Evolutionary conservation across 75 land plant species (phyloP), one percentile per base, ranked within the genome.

Genomic region (Picea sitchensis): DNA sequence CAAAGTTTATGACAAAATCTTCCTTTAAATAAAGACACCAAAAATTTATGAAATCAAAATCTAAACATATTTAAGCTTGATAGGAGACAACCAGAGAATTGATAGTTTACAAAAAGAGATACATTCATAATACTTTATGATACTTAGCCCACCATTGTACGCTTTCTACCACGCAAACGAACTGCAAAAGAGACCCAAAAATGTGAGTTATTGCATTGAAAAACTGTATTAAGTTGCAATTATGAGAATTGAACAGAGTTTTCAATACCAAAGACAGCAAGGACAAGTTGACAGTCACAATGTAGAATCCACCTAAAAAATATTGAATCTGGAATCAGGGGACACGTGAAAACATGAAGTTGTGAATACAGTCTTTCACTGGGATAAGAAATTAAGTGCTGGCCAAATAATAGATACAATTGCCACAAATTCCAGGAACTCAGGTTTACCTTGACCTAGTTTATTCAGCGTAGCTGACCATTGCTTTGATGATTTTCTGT

Each of bases 401-500:
- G 56, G 32, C 21, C 57, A 47, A 21, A 21, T 76, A 34, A 2
- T 13, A 51, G 56, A 51, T 17, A 20, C 20, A 17, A 67, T 67
- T 32, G 30, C 44, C 14, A 34, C 44, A 67, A 32, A 36, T 15
- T 67, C 71, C 2, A 1, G 71, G 6, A 38, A 26, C 23, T 79
- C 5, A 18, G 21, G 9, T 63, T 20, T 38, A 96, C 99, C 95
- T 91, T 93, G 94, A 71, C 92, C 98, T 41, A 97, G 82, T 79
- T 97, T 97, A 77, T 97, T 95, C 81, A 90, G 62, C 7, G 99
- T 97, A 12, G 97, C 86, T 47, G 92, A 92, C 98, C 98, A 98
- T 31, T 91, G 92, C 82, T 92, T 98, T 21, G 98, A 98, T n/a
- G 96, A 80, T 80, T 89, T 95, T 80, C 91, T 88, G 69, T 98